phyloP scores from a whole-genome alignment of 2,329 filamentous ascomycete species.

The Ophiostoma pallidulum region DNA sequence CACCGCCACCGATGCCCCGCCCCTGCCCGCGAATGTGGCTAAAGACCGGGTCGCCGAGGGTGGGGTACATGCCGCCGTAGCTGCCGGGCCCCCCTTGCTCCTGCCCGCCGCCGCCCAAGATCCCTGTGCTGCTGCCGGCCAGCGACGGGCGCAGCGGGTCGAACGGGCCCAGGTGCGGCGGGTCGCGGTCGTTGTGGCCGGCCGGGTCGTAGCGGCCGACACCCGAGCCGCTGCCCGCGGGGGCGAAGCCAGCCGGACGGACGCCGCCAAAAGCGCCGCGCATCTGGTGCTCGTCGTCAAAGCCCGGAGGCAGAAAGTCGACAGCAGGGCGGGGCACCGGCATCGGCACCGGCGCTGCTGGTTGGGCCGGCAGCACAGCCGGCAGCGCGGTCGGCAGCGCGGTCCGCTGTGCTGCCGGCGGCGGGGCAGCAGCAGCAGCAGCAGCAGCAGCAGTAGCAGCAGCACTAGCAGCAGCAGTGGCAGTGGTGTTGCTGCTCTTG shows the following conservation, averaged over 20 bases:
- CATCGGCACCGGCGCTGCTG: too few species aligned
- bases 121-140: conserved; percentile 50
- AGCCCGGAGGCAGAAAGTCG: conserved; percentile 78
- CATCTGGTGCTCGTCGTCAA: conserved; percentile 88
- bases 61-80: conserved; percentile 84
- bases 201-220: conserved; percentile 40
- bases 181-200: conserved; percentile 81
- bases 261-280: conserved; percentile 47
- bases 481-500: too few species aligned
- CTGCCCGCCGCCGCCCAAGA: conserved; percentile 28
- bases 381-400: too few species aligned
- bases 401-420: too few species aligned
- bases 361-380: too few species aligned
- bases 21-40: conserved; percentile 41
- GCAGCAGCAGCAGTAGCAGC: too few species aligned
- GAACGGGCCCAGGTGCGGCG: conserved; percentile 72
- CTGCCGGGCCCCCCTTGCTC: conserved; percentile 30
- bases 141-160: conserved; percentile 68
- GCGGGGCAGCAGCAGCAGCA: too few species aligned
- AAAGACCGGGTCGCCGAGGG: conserved; percentile 86
- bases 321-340: conserved; percentile 42
- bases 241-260: background rate
- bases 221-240: conserved; percentile 16
- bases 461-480: too few species aligned
- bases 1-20: too few species aligned